These are phyloP conservation scores for Mitragyna speciosa DNA, from an alignment of 257 asterid species.

Conservation along the genomic window DNA sequence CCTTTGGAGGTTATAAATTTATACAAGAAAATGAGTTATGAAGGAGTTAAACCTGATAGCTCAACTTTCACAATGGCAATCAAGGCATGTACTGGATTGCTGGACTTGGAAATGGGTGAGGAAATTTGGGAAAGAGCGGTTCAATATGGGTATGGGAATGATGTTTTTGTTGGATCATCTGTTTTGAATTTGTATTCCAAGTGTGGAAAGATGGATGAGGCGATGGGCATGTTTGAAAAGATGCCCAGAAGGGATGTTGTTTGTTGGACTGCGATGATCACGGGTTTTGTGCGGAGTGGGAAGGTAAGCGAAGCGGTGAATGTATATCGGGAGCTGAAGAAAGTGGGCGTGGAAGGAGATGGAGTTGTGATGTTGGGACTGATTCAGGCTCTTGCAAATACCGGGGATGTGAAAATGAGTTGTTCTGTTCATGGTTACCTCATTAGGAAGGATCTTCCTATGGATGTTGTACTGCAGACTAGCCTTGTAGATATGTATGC, in stretches of 20 bases:
- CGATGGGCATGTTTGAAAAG: slow-evolving; percentile 47
- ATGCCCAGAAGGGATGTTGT: slow-evolving; percentile 64
- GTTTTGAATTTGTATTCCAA: slow-evolving; percentile 61
- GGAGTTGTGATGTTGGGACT: slow-evolving; percentile 59
- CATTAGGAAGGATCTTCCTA: slow-evolving; percentile 42
- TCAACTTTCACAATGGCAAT: slow-evolving; percentile 77
- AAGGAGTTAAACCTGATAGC: slow-evolving; percentile 65
- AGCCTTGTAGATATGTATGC: slow-evolving; percentile 81
- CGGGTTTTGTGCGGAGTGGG: slow-evolving; percentile 60
- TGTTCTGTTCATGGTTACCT: slow-evolving; percentile 65
- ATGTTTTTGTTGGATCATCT: slow-evolving; percentile 73
- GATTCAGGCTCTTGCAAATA: slow-evolving; percentile 57
- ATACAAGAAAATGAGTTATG: slow-evolving; percentile 42
- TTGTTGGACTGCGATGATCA: slow-evolving; percentile 71
- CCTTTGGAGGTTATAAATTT: slow-evolving; percentile 41
- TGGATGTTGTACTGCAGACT: slow-evolving; percentile 53
- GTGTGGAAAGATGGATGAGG: slow-evolving; percentile 66
- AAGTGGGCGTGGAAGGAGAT: slow-evolving; percentile 63
- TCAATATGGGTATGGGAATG: slow-evolving; percentile 41
- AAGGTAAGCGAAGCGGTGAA: slow-evolving; percentile 46
- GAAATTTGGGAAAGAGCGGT: slow-evolving; percentile 50
- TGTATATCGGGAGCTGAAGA: slow-evolving; percentile 49
- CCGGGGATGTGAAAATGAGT: slow-evolving; percentile 51
- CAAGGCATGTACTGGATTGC: slow-evolving; percentile 64
- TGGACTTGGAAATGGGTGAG: slow-evolving; percentile 56